A percentile compares a stretch with the other conserved stretches of the same genome.
Evolutionary conservation across 148 eudicot genomes (phyloP).

Genomic region (Pharnaceum exiguum): DNA sequence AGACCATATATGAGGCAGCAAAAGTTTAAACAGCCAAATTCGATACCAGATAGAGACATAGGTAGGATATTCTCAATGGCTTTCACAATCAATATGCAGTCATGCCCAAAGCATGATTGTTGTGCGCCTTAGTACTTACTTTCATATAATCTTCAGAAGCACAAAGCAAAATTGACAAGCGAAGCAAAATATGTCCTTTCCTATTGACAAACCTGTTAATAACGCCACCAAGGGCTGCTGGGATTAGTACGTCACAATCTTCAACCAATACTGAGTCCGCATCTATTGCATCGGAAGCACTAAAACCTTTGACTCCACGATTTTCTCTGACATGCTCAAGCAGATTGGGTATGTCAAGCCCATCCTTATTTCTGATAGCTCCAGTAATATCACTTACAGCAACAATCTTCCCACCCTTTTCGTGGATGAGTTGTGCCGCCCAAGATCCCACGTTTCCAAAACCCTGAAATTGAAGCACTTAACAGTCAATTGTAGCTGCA

Average conservation of each 20-base stretch:
- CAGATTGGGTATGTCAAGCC: constrained; percentile 70
- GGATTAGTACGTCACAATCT: constrained; percentile 95
- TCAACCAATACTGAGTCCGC: constrained; percentile 65
- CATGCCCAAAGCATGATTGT: too few relatives aligned
- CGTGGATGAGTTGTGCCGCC: constrained; percentile 85
- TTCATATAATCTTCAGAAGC: too few relatives aligned
- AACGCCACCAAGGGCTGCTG: constrained; percentile 99
- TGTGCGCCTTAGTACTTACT: too few relatives aligned
- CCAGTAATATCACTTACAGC: constrained; percentile 91
- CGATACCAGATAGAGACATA: too few relatives aligned
- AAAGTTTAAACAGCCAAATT: too few relatives aligned
- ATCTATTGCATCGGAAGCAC: constrained; percentile 56
- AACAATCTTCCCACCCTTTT: constrained; percentile 78
- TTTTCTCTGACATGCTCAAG: constrained; percentile 59
- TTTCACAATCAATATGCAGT: too few relatives aligned
- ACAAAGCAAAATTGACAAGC: too few relatives aligned
- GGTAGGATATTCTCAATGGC: too few relatives aligned
- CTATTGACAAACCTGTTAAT: constrained; percentile 58
- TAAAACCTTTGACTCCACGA: constrained; percentile 83
- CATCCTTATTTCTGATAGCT: constrained; percentile 72
- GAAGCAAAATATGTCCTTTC: too few relatives aligned
- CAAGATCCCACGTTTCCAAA: constrained; percentile 97
- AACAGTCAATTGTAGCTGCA: background rate
- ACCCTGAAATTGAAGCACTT: constrained; percentile 45
- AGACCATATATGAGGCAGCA: too few relatives aligned